These are phyloP conservation scores for Xylariomycetidae sp. DNA, from an alignment of 2,329 filamentous ascomycete species.

Conservation along the genomic window DNA sequence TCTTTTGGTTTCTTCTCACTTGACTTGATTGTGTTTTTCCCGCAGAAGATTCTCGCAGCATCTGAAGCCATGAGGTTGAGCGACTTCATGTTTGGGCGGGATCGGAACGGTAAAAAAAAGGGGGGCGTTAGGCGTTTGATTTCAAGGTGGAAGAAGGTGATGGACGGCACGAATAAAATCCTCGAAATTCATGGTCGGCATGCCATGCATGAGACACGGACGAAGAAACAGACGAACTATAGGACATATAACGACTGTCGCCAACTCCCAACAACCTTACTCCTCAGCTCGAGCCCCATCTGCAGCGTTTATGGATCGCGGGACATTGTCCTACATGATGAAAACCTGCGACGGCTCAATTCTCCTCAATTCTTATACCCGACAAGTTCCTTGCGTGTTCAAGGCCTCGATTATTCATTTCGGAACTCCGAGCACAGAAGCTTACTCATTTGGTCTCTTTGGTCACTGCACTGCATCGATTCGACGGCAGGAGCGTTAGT, in stretches of 20 bases:
- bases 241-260: too few species aligned
- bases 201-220: constrained; percentile 4
- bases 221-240: too few species aligned
- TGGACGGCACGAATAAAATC: too few species aligned
- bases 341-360: too few species aligned
- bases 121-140: constrained; percentile 24
- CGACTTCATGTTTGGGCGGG: constrained; percentile 22
- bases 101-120: constrained; percentile 17
- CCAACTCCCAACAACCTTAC: too few species aligned
- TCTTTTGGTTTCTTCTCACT: constrained; percentile 18
- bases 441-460: constrained; percentile 8
- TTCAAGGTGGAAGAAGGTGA: constrained; percentile 8
- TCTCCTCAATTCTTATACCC: too few species aligned
- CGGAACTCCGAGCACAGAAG: background rate
- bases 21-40: constrained; percentile 21
- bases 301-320: too few species aligned
- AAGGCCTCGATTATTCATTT: constrained; percentile 2
- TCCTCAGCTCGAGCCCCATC: too few species aligned
- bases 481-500: constrained; percentile 26
- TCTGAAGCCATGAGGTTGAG: constrained; percentile 22
- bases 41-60: constrained; percentile 21
- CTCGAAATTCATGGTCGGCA: too few species aligned
- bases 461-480: constrained; percentile 27
- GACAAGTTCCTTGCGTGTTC: background rate
- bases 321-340: too few species aligned